Evolutionary conservation across 805 yeast genomes (phyloP).

Genomic region (Metschnikowia noctiluminum): DNA sequence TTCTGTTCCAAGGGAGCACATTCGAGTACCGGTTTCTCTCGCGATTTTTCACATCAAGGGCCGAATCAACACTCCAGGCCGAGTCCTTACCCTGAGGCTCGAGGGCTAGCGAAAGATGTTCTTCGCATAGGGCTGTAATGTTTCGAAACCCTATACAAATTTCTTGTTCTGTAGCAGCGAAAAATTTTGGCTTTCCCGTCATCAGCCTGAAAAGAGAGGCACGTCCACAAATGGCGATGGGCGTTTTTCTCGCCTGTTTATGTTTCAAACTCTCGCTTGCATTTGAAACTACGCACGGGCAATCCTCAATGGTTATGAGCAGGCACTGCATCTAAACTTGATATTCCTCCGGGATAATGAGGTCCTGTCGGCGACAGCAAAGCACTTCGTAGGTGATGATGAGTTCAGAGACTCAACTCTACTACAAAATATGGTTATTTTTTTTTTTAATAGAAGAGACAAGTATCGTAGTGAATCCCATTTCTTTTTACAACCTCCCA

Average conservation of each 20-base stretch:
- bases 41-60: conserved; percentile 9
- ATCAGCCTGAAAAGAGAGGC: background rate
- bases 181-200: conserved; percentile 5
- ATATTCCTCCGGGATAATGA: no score
- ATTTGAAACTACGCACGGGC: background rate
- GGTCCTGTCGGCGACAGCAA: no score
- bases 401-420: no score
- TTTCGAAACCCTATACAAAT: conserved; percentile 10
- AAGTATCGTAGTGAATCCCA: no score
- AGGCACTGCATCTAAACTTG: background rate
- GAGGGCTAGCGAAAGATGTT: conserved; percentile 12
- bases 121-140: conserved; percentile 7
- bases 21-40: conserved; percentile 54
- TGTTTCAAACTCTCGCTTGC: background rate
- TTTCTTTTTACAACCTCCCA: no score
- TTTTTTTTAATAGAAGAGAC: no score
- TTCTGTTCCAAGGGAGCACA: conserved; percentile 63
- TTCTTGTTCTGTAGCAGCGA: conserved; percentile 7
- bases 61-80: conserved; percentile 13
- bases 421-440: no score
- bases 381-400: no score
- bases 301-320: background rate
- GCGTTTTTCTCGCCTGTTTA: background rate
- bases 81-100: conserved; percentile 1
- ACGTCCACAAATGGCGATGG: background rate